Evolutionary conservation across 2,329 filamentous ascomycete genomes (phyloP).

Genomic region (Moelleriella libera): DNA sequence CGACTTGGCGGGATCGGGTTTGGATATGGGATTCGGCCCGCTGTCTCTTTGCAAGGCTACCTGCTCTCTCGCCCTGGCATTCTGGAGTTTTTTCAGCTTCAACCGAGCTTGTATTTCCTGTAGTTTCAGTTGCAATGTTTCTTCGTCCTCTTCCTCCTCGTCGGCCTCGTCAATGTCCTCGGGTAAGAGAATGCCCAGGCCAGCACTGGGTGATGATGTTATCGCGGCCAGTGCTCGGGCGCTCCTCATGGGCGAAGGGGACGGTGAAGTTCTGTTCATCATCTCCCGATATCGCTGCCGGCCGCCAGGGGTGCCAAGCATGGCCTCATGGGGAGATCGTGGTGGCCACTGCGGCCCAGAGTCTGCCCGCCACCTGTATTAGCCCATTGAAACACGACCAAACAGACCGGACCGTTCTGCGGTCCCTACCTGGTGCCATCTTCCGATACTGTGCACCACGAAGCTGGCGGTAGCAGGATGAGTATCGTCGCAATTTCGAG

Average conservation of each 20-base stretch:
- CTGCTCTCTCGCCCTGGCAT: constrained; percentile 20
- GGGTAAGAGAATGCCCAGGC: constrained; percentile 19
- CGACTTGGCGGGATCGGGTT: constrained; percentile 9
- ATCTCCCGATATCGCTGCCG: constrained; percentile 60
- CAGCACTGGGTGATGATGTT: constrained; percentile 7
- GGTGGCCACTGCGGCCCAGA: constrained; percentile 50
- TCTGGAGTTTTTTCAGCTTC: constrained; percentile 76
- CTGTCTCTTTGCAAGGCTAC: constrained; percentile 8
- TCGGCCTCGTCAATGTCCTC: constrained; percentile 17
- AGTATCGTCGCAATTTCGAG: not conserved
- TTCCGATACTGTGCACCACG: too few species aligned
- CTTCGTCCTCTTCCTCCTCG: constrained; percentile 67
- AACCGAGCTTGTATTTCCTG: constrained; percentile 80
- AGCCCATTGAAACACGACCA: too few species aligned
- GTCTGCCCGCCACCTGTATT: constrained; percentile 9
- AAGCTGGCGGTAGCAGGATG: too few species aligned
- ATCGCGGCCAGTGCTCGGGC: constrained; percentile 6
- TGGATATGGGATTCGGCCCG: constrained; percentile 6
- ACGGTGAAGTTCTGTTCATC: constrained; percentile 51
- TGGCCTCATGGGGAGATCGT: constrained; percentile 49
- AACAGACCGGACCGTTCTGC: too few species aligned
- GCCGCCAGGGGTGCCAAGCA: constrained; percentile 60
- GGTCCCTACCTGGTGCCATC: too few species aligned
- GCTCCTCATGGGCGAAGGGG: constrained; percentile 42
- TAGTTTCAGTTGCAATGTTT: constrained; percentile 73